Percentiles rank a stretch among this genome's conserved stretches.
Conservation (phyloP, 805 yeast species). For the Metschnikowia gruessii region DNA sequence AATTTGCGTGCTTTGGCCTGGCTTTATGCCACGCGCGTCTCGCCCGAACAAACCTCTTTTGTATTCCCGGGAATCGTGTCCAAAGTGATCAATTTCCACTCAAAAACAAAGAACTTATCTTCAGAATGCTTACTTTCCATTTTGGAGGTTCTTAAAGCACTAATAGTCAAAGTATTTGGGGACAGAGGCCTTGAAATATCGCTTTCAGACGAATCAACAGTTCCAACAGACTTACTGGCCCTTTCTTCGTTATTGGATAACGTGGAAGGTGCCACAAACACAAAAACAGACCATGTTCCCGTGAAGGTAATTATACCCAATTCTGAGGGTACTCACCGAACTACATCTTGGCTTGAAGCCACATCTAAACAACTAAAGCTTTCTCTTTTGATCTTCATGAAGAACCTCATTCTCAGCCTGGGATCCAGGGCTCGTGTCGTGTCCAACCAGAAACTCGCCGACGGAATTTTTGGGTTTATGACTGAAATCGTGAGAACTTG, state of each 20-base stretch:
- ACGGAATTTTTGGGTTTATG: constrained; percentile 25
- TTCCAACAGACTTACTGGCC: not conserved
- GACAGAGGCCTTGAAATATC: constrained; percentile 22
- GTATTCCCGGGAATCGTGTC: constrained; percentile 43
- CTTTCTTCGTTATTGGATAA: constrained; percentile 3
- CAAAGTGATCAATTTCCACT: constrained; percentile 28
- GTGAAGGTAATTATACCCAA: not conserved
- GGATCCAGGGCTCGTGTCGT: constrained; percentile 19
- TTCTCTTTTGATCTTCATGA: constrained; percentile 32
- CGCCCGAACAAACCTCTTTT: constrained; percentile 33
- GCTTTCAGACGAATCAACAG: not conserved
- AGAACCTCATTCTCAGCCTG: constrained; percentile 24
- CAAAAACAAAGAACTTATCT: constrained; percentile 24
- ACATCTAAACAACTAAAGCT: constrained; percentile 38
- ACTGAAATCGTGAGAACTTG: constrained; percentile 24
- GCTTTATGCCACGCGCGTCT: constrained; percentile 19
- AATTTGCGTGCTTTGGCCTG: constrained; percentile 14
- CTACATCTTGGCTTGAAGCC: constrained; percentile 36
- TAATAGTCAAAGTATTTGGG: constrained; percentile 31
- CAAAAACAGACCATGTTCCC: not conserved
- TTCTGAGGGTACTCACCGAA: constrained; percentile 10
- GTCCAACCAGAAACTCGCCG: constrained; percentile 24
- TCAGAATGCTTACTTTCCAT: constrained; percentile 22
- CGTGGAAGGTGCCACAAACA: not conserved
- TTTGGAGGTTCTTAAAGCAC: constrained; percentile 21